Base-by-base conservation (phyloP, 1,284 basidiomycete genomes). In the Hemileia vastatrix region DNA sequence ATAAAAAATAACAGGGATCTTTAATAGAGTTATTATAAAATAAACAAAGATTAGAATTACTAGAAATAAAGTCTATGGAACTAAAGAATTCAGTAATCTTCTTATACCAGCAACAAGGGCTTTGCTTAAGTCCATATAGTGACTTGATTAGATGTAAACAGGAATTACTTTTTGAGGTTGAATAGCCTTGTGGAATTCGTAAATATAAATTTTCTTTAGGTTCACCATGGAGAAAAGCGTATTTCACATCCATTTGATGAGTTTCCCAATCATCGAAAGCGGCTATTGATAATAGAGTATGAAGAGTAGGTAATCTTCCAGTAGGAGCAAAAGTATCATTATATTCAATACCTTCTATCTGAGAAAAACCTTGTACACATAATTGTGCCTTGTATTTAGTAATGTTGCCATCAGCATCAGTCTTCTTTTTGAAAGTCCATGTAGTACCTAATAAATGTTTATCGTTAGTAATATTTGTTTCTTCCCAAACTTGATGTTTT, bases 111-210 rank as follows among this genome's bases (percentile, higher is more conserved):
- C 27, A 33, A 5, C 33, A 5, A 6, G 53, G 53, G 4, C 31
- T 40, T 54, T 54, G 53, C 19, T 54, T 54, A 15, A 54, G 53
- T 11, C 53, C 53, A 40, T 54, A 54, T 5, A 54, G 23, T 5
- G 32, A 40, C 19, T 44, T 9, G 11, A 32, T 21, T 3, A 55
- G 36, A 24, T 55, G 18, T 3, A 55, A n/a, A 21, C 32, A n/a
- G n/a, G n/a, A 9, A 44, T 18, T 36, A 11, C 9, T 40, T n/a
- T 36, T 19, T 2, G 19, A 2, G 3, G n/a, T 24, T 3, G n/a
- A 8, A 9, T 31, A 21, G 54, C 18, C 54, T 4, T 55, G 15
- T 32, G 23, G 21, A 32, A 8, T 8, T 40, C 15, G 6, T 6
- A 40, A 8, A 15, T 40, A 40, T 8, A 40, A 8, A 8, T 6